Evolutionary conservation across 75 land plant genomes (phyloP).

Genomic region (Cryptomeria japonica): DNA sequence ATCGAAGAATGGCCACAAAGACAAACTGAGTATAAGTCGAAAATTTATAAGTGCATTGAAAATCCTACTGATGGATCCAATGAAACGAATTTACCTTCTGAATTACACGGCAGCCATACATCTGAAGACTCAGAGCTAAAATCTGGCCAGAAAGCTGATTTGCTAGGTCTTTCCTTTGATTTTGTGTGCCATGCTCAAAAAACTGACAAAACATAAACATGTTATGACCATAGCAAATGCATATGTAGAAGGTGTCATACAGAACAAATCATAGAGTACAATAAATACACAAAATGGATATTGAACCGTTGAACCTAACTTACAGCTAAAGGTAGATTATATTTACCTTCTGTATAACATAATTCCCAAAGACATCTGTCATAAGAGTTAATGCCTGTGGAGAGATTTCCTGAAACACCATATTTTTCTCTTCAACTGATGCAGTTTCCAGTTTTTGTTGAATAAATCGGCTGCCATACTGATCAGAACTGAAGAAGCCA

Average conservation of each 20-base stretch:
- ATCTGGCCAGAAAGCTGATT: conserved; percentile 75
- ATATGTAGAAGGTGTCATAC: background rate
- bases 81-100: conserved; percentile 74
- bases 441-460: conserved; percentile 97
- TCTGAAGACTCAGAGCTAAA: conserved; percentile 82
- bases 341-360: conserved; percentile 94
- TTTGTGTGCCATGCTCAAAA: conserved; percentile 88
- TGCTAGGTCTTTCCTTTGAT: conserved; percentile 81
- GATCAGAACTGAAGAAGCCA: conserved; percentile 73
- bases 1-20: background rate
- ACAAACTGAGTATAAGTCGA: background rate
- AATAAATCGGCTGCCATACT: conserved; percentile 97
- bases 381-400: conserved; percentile 86
- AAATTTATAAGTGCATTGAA: conserved; percentile 7
- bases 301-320: background rate
- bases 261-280: background rate
- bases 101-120: conserved; percentile 98
- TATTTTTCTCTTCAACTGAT: conserved; percentile 76
- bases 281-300: background rate
- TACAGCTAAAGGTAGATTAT: background rate
- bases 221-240: background rate
- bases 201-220: conserved; percentile 47
- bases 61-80: background rate
- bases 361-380: conserved; percentile 99
- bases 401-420: conserved; percentile 84